These are phyloP conservation scores for Lasiosphaeriaceae sp. DNA, from an alignment of 495 filamentous ascomycete genomes.

Conservation along the genomic window DNA sequence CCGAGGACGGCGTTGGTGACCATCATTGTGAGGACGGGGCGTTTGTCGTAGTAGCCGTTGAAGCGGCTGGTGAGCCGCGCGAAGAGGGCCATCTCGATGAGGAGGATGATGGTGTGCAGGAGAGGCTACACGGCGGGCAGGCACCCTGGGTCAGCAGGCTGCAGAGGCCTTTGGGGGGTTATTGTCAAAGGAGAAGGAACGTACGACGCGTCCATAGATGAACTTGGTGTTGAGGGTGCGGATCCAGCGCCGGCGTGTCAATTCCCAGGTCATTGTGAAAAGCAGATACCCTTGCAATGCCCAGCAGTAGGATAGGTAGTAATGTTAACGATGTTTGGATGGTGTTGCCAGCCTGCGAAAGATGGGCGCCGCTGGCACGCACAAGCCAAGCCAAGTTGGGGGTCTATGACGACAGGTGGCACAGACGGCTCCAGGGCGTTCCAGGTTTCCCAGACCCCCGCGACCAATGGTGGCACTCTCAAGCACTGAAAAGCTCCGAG, in stretches of 20 bases:
- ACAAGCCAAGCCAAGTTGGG: neutral
- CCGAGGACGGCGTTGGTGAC: conserved; percentile 92
- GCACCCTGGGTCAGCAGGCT: no score
- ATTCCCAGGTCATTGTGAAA: conserved; percentile 48
- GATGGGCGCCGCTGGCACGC: conserved; percentile 1
- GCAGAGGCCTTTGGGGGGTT: conserved; percentile 16
- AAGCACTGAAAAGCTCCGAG: no score
- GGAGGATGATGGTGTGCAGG: conserved; percentile 76
- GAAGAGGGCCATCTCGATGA: conserved; percentile 83
- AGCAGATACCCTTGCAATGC: neutral
- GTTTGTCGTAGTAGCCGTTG: conserved; percentile 85
- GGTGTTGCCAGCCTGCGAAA: neutral
- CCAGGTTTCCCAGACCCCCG: no score
- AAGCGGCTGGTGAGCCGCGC: conserved; percentile 80
- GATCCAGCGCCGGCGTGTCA: conserved; percentile 58
- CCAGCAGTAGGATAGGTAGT: neutral
- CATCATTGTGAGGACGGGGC: conserved; percentile 96
- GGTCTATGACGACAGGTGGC: conserved; percentile 20
- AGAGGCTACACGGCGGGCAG: no score
- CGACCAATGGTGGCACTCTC: no score
- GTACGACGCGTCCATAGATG: conserved; percentile 75
- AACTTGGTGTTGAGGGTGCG: conserved; percentile 71
- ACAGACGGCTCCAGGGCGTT: neutral
- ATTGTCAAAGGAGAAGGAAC: conserved; percentile 30
- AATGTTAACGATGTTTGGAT: neutral